Conservation (phyloP, 257 asterid genomes). For the Nicotiana noctiflora region DNA sequence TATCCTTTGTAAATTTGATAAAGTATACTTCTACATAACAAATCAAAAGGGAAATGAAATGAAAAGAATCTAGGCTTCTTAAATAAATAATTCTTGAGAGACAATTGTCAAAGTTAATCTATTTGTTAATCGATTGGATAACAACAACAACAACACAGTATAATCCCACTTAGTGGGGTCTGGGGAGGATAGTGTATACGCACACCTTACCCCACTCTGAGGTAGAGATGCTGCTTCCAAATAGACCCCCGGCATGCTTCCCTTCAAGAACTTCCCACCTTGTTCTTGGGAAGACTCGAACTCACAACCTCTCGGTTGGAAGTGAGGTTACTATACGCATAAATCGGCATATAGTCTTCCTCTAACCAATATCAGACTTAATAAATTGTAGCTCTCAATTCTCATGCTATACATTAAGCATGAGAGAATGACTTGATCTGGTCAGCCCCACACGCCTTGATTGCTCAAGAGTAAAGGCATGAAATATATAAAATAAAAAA, state of each 20-base stretch:
- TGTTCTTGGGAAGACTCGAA: too few relatives aligned
- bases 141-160: too few relatives aligned
- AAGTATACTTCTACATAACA: neutral
- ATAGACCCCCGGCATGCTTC: too few relatives aligned
- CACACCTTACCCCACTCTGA: too few relatives aligned
- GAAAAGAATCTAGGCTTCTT: neutral
- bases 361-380: neutral
- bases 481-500: neutral
- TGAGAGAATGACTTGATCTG: neutral
- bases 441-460: conserved; percentile 2
- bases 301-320: too few relatives aligned
- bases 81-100: neutral
- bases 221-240: too few relatives aligned
- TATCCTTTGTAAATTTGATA: neutral
- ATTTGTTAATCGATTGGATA: neutral
- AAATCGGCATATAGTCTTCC: neutral
- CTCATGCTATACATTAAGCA: too few relatives aligned
- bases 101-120: neutral
- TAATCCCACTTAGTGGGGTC: too few relatives aligned
- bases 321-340: too few relatives aligned
- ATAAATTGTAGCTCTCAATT: neutral
- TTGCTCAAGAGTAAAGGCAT: conserved; percentile 6
- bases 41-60: neutral
- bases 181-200: too few relatives aligned
- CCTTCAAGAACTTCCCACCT: too few relatives aligned